Evolutionary conservation across 148 eudicot species (phyloP).

Genomic region (Arbutus unedo): DNA sequence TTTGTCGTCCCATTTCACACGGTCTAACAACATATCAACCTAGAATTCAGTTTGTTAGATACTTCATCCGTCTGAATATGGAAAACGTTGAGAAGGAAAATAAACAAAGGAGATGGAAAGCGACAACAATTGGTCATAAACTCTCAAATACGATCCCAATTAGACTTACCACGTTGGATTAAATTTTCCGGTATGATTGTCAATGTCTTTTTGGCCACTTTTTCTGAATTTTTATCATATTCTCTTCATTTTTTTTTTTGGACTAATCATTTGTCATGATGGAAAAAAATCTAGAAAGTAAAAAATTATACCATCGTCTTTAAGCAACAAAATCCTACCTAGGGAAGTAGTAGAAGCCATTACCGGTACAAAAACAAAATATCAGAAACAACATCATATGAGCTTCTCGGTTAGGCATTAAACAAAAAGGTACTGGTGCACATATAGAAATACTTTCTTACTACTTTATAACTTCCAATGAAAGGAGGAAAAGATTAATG

Average conservation of each 20-base stretch:
- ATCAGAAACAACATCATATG: not conserved
- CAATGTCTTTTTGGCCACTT: no score
- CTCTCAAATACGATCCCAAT: not conserved
- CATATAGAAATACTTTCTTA: not conserved
- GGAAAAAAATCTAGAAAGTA: no score
- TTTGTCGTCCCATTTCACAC: constrained; percentile 97
- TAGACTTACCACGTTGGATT: no score
- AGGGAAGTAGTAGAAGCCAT: not conserved
- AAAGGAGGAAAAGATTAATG: not conserved
- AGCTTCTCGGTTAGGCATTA: not conserved
- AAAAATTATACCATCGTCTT: not conserved
- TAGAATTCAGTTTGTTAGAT: constrained; percentile 31
- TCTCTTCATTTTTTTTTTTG: no score
- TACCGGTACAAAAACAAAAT: not conserved
- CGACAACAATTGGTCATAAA: not conserved
- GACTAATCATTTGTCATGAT: no score
- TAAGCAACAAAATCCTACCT: not conserved
- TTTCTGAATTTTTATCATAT: no score
- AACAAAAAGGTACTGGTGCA: not conserved
- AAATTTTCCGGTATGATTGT: no score
- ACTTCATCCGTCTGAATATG: not conserved
- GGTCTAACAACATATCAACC: constrained; percentile 78
- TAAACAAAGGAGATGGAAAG: not conserved
- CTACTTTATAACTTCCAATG: not conserved
- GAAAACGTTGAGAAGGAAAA: not conserved